Evolutionary conservation across 2,329 filamentous ascomycete genomes (phyloP), one percentile per base, ranked within the genome.

Genomic region (Cadophora gregata): DNA sequence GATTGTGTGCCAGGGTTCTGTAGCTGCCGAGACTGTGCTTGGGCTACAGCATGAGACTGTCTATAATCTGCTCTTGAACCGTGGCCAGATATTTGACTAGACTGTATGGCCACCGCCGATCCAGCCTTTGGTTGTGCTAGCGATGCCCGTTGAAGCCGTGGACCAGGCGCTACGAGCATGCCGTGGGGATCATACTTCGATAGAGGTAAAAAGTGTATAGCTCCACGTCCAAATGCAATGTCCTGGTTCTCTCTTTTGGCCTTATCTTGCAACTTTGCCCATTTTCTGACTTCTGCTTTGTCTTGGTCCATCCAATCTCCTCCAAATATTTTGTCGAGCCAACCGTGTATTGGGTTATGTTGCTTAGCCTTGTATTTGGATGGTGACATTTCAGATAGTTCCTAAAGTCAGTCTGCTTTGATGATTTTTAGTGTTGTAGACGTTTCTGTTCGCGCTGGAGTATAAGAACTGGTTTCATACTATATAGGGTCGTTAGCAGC

Each of bases 41-140:
- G 95, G 67, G 91, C 90, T 14, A 91, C 85, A 0, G 92, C 91
- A 1, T 89, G 85, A 59, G 92, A 91, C 36, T 95, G 95, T 79
- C 95, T 94, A 74, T 89, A 91, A 75, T 81, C 82, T 21, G 31
- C 12, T 25, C 12, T 19, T 25, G 31, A 21, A 19, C 7, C 6
- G 4, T 12, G 33, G 4, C 10, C 31, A 38, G 31, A 16, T 4
- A 42, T 24, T n/a, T 58, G 55, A 38, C 21, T 10, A 38, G 36
- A n/a, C 2, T 58, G 14, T 38, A 31, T 21, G 31, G n/a, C 12
- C 21, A 31, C 33, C 7, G 14, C 29, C 14, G 53, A 31, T 9
- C 14, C 27, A 19, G 9, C 19, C 12, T n/a, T 16, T 6, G 51
- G 36, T 19, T 33, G 19, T 31, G 29, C 29, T 2, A 29, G 24